phyloP scores from a whole-genome alignment of 2,329 filamentous ascomycete genomes.

The Aaosphaeria pasadenensis region DNA sequence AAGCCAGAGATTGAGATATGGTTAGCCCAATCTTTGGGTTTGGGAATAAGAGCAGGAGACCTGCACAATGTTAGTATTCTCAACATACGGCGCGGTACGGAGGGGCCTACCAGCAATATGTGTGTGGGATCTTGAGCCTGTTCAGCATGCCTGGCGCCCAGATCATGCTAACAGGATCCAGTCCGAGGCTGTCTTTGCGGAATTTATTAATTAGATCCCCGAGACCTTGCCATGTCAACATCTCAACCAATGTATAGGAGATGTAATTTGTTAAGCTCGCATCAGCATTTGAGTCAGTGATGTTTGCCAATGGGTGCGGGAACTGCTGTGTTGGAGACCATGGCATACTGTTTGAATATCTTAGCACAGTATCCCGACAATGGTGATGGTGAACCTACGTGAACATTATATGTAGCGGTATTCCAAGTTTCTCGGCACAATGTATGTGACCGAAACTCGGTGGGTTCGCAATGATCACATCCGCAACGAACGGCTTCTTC shows the following conservation, averaged over 20 bases:
- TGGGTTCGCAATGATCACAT: slow-evolving; percentile 74
- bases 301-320: slow-evolving; percentile 81
- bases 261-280: slow-evolving; percentile 76
- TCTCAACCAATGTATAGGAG: slow-evolving; percentile 80
- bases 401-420: slow-evolving; percentile 84
- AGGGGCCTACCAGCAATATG: slow-evolving; percentile 72
- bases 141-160: slow-evolving; percentile 79
- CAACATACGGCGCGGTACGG: neutral
- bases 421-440: slow-evolving; percentile 70
- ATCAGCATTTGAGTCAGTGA: slow-evolving; percentile 73
- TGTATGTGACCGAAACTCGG: slow-evolving; percentile 75
- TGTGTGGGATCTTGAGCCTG: slow-evolving; percentile 75
- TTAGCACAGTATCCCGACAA: neutral
- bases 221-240: slow-evolving; percentile 90
- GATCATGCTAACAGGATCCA: slow-evolving; percentile 75
- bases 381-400: slow-evolving; percentile 53
- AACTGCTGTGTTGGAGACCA: slow-evolving; percentile 85
- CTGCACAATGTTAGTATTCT: slow-evolving; percentile 8
- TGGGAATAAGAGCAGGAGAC: slow-evolving; percentile 43
- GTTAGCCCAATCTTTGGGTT: slow-evolving; percentile 45
- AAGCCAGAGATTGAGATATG: slow-evolving; percentile 41
- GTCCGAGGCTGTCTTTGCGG: slow-evolving; percentile 67
- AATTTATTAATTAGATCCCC: slow-evolving; percentile 91
- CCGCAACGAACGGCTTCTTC: slow-evolving; percentile 71
- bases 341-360: slow-evolving; percentile 61